Evolutionary conservation across 2,329 filamentous ascomycete species (phyloP).

Genomic region (Pseudocercospora cruenta): DNA sequence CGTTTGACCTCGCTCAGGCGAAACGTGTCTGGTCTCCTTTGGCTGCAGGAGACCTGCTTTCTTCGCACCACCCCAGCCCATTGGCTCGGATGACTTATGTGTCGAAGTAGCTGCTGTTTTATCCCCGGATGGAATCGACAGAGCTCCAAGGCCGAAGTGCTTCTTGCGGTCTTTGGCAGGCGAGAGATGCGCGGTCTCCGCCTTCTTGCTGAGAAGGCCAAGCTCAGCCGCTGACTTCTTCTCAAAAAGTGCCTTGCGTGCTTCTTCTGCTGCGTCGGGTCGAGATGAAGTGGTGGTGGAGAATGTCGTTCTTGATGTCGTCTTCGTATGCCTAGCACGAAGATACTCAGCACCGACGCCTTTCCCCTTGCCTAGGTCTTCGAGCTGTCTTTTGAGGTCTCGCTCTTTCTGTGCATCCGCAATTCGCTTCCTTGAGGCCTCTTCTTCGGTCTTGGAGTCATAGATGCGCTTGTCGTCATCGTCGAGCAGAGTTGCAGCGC

Average conservation of each 20-base stretch:
- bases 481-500: conserved; percentile 67
- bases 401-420: conserved; percentile 71
- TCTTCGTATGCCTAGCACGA: conserved; percentile 41
- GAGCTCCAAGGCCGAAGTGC: conserved; percentile 42
- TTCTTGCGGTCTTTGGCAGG: conserved; percentile 47
- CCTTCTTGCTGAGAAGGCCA: conserved; percentile 50
- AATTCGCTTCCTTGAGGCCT: conserved; percentile 67
- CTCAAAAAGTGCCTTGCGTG: conserved; percentile 30
- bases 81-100: conserved; percentile 40
- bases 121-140: conserved; percentile 28
- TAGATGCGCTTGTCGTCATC: conserved; percentile 60
- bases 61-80: conserved; percentile 54
- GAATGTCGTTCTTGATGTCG: conserved; percentile 22
- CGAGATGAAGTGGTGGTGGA: conserved; percentile 19
- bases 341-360: conserved; percentile 75
- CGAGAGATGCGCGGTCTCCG: conserved; percentile 46
- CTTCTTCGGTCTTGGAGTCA: conserved; percentile 58
- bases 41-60: conserved; percentile 47
- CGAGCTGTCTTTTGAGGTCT: conserved; percentile 70
- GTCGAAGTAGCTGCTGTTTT: conserved; percentile 26
- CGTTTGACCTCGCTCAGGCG: conserved; percentile 39
- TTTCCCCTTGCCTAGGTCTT: conserved; percentile 65
- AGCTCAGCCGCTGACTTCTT: conserved; percentile 41
- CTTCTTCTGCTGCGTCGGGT: conserved; percentile 20
- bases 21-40: conserved; percentile 26